phyloP scores from a whole-genome alignment of 768 basidiomycete genomes.

The Cantharellus cinnabarinus region DNA sequence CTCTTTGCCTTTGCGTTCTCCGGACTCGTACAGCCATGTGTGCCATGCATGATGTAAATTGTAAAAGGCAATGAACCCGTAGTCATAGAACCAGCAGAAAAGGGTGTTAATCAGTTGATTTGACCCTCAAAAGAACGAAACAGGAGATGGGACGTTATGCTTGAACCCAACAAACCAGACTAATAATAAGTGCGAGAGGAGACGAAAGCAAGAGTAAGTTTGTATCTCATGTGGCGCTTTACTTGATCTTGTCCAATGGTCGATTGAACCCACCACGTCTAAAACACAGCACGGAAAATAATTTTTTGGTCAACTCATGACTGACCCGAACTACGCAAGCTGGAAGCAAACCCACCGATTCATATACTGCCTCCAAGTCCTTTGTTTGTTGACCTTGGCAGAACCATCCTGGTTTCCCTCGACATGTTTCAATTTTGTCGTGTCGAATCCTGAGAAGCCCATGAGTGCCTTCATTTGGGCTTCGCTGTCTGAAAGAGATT shows the following conservation, averaged over 20 bases:
- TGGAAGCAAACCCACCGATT: constrained; percentile 40
- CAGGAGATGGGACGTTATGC: neutral
- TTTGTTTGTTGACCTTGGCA: constrained; percentile 50
- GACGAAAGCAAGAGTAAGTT: neutral
- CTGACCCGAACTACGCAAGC: neutral
- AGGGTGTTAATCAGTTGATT: neutral
- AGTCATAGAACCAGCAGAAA: neutral
- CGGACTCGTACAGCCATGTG: too few species aligned
- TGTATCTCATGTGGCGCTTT: neutral
- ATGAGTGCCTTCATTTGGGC: constrained; percentile 76
- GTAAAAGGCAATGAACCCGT: too few species aligned
- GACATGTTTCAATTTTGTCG: constrained; percentile 73
- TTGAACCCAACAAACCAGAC: neutral
- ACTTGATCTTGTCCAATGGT: constrained; percentile 92
- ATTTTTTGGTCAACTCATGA: constrained; percentile 7
- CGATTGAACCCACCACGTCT: constrained; percentile 80
- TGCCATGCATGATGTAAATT: too few species aligned
- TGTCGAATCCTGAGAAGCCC: constrained; percentile 74
- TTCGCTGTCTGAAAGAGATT: constrained; percentile 39
- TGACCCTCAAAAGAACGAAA: neutral
- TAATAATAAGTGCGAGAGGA: too few species aligned
- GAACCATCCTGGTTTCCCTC: constrained; percentile 62
- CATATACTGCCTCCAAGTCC: constrained; percentile 98
- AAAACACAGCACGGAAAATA: neutral
- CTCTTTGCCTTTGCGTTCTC: too few species aligned